Base-by-base conservation (phyloP, 1,284 basidiomycete species). In the Leccinum holopus region DNA sequence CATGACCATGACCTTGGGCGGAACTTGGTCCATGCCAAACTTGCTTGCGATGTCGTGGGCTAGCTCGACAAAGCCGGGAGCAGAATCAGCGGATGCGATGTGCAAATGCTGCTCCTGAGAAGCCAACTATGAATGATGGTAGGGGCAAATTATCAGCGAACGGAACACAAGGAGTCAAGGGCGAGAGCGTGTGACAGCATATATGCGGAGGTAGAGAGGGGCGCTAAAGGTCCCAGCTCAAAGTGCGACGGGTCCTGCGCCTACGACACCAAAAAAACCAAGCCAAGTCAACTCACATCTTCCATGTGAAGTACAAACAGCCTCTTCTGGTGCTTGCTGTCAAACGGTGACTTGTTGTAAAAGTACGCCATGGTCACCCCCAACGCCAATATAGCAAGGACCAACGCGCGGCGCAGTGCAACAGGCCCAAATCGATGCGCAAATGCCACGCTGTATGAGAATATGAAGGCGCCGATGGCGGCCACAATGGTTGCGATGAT, bases 401-500 rank as follows among this genome's bases (percentile, higher is more conserved):
- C 10, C n/a, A 92, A 73, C 2, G 82, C 78, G n/a, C 78, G 80
- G 25, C 74, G 69, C 41, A 25, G 25, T 8, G 78, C 72, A 3
- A 74, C 72, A 2, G 77, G 75, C 5, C 87, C 84, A 70, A 91
- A 91, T 4, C 94, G 85, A 66, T 94, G 90, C 25, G 87, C 82
- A 66, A 98, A 88, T 0, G 95, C 89, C 3, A 87, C 64, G 11
- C 84, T 78, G 21, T 95, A 81, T 0, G 93, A 90, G 5, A 85
- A 66, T 3, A 83, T 76, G 35, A 91, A 86, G 30, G 88, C 76
- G 56, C 87, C 84, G 10, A 90, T 78, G 59, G 87, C 74, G 0
- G 84, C 80, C 25, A 88, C 86, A 59, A 92, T 84, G 11, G 87
- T 87, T 0, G 94, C 95, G 57, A 98, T 92, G 72, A 98, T 91